Percentiles rank a stretch among this genome's conserved stretches.
Conservation (phyloP, 2,329 filamentous ascomycete genomes). For the Fusarium sp. region DNA sequence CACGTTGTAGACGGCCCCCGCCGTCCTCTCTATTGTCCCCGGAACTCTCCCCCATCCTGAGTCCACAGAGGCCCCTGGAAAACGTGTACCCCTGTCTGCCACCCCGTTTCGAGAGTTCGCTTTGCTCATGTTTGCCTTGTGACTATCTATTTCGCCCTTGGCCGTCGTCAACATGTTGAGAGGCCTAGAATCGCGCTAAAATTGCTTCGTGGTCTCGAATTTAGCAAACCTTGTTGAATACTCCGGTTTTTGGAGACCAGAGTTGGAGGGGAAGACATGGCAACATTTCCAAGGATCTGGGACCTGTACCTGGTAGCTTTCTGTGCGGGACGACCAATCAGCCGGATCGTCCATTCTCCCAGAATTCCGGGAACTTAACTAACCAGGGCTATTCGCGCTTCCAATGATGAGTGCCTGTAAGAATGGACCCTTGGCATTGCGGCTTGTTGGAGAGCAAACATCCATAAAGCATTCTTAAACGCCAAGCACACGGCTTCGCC, state of each 20-base stretch:
- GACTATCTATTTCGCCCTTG: slow-evolving; percentile 15
- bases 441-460: slow-evolving; percentile 25
- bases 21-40: slow-evolving; percentile 38
- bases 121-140: slow-evolving; percentile 19
- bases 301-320: slow-evolving; percentile 36
- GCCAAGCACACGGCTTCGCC: slow-evolving; percentile 11
- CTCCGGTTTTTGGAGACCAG: background rate
- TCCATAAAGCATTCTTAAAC: slow-evolving; percentile 3
- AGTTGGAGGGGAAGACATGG: slow-evolving; percentile 28
- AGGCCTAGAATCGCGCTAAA: slow-evolving; percentile 4
- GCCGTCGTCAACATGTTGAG: slow-evolving; percentile 11
- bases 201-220: slow-evolving; percentile 6
- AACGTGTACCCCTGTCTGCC: slow-evolving; percentile 43
- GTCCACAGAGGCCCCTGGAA: slow-evolving; percentile 44
- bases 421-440: slow-evolving; percentile 12
- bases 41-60: slow-evolving; percentile 31
- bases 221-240: background rate
- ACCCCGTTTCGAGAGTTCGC: slow-evolving; percentile 22
- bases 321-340: slow-evolving; percentile 40
- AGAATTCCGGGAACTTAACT: slow-evolving; percentile 38
- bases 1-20: slow-evolving; percentile 15
- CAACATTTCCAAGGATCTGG: slow-evolving; percentile 28
- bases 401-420: slow-evolving; percentile 27
- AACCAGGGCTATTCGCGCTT: slow-evolving; percentile 24
- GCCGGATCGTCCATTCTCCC: slow-evolving; percentile 38